Conservation (phyloP, 176 grass and related monocot genomes). For the Triticum urartu region DNA sequence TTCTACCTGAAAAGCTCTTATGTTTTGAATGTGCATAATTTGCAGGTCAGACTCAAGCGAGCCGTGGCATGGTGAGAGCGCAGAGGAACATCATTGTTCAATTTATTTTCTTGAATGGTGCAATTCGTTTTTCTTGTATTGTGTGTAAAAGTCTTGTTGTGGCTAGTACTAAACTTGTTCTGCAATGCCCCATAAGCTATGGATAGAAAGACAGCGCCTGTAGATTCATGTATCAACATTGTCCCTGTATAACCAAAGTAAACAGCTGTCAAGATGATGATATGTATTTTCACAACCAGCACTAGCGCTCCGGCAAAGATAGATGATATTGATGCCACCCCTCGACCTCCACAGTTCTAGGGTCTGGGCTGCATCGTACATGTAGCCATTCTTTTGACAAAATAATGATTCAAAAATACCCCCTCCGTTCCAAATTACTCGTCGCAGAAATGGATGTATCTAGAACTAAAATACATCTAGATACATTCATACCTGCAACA, state of each 20-base stretch:
- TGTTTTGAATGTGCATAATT: neutral
- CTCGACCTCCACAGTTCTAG: too few relatives aligned
- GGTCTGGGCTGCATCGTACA: too few relatives aligned
- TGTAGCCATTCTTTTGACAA: too few relatives aligned
- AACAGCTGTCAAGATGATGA: neutral
- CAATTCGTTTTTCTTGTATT: constrained; percentile 42
- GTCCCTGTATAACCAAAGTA: constrained; percentile 21
- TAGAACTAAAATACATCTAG: too few relatives aligned
- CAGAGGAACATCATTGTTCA: constrained; percentile 39
- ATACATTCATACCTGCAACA: too few relatives aligned
- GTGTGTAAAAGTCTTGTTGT: constrained; percentile 46
- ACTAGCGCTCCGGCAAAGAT: too few relatives aligned
- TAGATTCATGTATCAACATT: constrained; percentile 24
- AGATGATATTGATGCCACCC: too few relatives aligned
- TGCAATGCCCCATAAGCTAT: constrained; percentile 32
- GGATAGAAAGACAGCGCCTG: constrained; percentile 28
- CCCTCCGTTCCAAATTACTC: too few relatives aligned
- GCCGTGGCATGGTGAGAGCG: constrained; percentile 12
- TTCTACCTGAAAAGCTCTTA: neutral
- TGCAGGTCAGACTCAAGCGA: constrained; percentile 21
- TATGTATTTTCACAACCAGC: neutral
- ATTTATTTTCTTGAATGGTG: constrained; percentile 39
- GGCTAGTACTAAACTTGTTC: constrained; percentile 29
- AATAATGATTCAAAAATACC: too few relatives aligned
- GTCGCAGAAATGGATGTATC: too few relatives aligned